A percentile compares a stretch with the other conserved stretches of the same genome.
These are phyloP conservation scores for Ustilago nuda DNA, from an alignment of 1,284 basidiomycete genomes.

Conservation along the genomic window DNA sequence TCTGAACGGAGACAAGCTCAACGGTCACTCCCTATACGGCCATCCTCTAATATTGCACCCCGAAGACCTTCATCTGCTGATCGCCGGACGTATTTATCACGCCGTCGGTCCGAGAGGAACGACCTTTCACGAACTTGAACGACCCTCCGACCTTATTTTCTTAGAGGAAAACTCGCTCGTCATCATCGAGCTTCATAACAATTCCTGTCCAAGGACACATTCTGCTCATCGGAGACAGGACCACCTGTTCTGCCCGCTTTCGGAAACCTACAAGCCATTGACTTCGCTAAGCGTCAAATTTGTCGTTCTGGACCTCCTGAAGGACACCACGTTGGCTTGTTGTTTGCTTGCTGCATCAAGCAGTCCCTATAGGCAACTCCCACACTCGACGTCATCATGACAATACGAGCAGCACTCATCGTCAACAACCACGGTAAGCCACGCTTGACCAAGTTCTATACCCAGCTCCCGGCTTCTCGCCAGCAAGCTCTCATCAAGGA, in stretches of 20 bases:
- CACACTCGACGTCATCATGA: conserved; percentile 67
- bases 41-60: not conserved
- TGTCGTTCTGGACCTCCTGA: not conserved
- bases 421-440: conserved; percentile 90
- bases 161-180: too few relatives aligned
- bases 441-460: conserved; percentile 94
- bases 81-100: too few relatives aligned
- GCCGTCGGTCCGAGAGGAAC: too few relatives aligned
- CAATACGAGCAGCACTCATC: conserved; percentile 89
- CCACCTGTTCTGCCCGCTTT: too few relatives aligned
- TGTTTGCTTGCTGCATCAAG: not conserved
- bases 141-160: too few relatives aligned
- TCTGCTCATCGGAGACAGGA: too few relatives aligned
- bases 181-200: too few relatives aligned
- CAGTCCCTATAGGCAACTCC: not conserved
- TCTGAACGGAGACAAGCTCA: too few relatives aligned
- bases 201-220: too few relatives aligned
- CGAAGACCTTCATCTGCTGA: too few relatives aligned
- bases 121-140: too few relatives aligned
- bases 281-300: not conserved
- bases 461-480: conserved; percentile 58
- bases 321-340: not conserved
- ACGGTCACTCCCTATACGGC: not conserved
- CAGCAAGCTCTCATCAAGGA: conserved; percentile 65
- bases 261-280: too few relatives aligned